A percentile compares a stretch with the other conserved stretches of the same genome.
Conservation (phyloP, 352 stramenopile species). For the Phytophthora meadii region DNA sequence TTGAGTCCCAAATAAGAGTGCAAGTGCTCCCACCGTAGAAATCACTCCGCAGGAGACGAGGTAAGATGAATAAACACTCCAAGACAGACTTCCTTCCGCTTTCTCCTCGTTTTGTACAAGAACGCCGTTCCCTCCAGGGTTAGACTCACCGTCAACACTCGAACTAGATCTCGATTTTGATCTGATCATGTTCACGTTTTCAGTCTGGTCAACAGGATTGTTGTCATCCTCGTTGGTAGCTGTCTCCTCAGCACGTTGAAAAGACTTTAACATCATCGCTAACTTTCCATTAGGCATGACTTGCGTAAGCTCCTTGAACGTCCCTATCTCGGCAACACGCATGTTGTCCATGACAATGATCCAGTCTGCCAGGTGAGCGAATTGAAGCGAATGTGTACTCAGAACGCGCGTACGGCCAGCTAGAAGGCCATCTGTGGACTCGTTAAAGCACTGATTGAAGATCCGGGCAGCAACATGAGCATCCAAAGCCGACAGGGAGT, state of each 20-base stretch:
- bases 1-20: constrained; percentile 53
- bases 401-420: constrained; percentile 61
- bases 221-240: constrained; percentile 2
- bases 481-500: constrained; percentile 69
- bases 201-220: neutral
- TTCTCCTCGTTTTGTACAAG: constrained; percentile 62
- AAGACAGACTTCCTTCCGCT: constrained; percentile 46
- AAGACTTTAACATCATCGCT: constrained; percentile 47
- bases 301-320: constrained; percentile 56
- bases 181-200: neutral
- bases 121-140: constrained; percentile 6
- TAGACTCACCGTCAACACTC: constrained; percentile 8
- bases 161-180: constrained; percentile 24
- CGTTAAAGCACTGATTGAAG: constrained; percentile 62
- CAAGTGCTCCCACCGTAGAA: constrained; percentile 40
- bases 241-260: constrained; percentile 21
- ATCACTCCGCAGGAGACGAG: constrained; percentile 53
- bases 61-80: constrained; percentile 54
- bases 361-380: constrained; percentile 62
- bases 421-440: constrained; percentile 42
- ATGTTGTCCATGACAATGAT: constrained; percentile 82
- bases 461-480: constrained; percentile 52
- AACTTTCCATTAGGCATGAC: constrained; percentile 50
- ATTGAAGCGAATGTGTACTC: constrained; percentile 60
- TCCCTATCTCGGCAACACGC: constrained; percentile 67